Evolutionary conservation across 306 rosid species (phyloP).

Genomic region (Lotus japonicus): DNA sequence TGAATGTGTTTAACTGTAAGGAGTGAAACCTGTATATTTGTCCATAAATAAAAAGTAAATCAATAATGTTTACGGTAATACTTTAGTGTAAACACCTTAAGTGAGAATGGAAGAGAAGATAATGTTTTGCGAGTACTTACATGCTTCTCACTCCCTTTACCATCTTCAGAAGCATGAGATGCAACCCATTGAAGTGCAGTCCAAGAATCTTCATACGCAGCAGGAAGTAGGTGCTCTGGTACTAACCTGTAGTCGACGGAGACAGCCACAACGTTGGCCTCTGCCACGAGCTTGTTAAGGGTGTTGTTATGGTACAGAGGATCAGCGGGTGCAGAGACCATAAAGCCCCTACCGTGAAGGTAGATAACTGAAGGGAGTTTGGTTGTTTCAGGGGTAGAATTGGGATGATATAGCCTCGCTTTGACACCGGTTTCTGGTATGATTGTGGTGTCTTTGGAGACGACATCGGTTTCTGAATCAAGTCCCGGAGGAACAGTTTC

Average conservation of each 20-base stretch:
- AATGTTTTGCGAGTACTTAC: too few species aligned
- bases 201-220: slow-evolving; percentile 70
- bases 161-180: slow-evolving; percentile 14
- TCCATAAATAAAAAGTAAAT: too few species aligned
- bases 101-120: too few species aligned
- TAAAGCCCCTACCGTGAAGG: slow-evolving; percentile 80
- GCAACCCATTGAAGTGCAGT: slow-evolving; percentile 52
- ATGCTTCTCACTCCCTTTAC: slow-evolving; percentile 27
- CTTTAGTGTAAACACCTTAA: too few species aligned
- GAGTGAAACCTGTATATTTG: too few species aligned
- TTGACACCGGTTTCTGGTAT: slow-evolving; percentile 47
- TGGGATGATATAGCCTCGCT: slow-evolving; percentile 59
- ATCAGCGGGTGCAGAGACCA: slow-evolving; percentile 52
- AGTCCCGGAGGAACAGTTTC: slow-evolving; percentile 41
- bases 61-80: too few species aligned
- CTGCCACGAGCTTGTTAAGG: slow-evolving; percentile 54
- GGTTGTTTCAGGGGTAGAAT: background rate
- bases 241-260: slow-evolving; percentile 65
- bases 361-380: slow-evolving; percentile 59
- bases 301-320: slow-evolving; percentile 58
- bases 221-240: slow-evolving; percentile 82
- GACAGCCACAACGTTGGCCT: slow-evolving; percentile 43
- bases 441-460: slow-evolving; percentile 60
- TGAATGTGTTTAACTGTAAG: too few species aligned
- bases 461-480: slow-evolving; percentile 50